Base-by-base conservation (phyloP, 1,284 basidiomycete species). In the Ustanciosporium gigantosporum region DNA sequence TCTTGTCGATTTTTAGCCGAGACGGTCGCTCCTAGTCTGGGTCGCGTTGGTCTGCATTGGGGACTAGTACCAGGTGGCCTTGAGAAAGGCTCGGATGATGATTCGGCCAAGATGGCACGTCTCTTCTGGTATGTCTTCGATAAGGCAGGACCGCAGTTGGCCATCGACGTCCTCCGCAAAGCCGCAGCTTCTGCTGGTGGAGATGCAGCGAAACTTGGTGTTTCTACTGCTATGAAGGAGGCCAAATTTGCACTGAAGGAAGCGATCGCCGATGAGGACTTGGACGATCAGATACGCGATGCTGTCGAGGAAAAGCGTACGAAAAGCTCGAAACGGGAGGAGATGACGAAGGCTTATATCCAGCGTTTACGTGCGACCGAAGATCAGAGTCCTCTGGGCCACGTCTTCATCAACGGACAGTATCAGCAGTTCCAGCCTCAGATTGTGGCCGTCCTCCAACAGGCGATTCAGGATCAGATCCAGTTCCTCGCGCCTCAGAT, bases 391-490 rank as follows among this genome's bases (percentile, higher is more conserved):
- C 37, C 45, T 3, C 25, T n/a, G n/a, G 78, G 78, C 1, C 74
- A 83, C 81, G 20, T 79, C 43, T 94, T 96, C 76, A 81, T 96
- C 68, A 97, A 97, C 70, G 94, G 94, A 14, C 90, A 88, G 68
- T 84, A 89, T 72, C 82, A 87, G 24, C 79, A 83, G 5, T 79
- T 90, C 51, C 87, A 88, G 49, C 90, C 91, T 59, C 70, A 87
- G 80, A 21, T 69, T 31, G 40, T 60, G 6, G 51, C 64, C 16
- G 25, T 52, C 1, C 22, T 74, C 2, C 65, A 65, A 25, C 51
- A 62, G 17, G n/a, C 59, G 5, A 38, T 71, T 9, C 48, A 59
- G 34, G 61, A 60, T 36, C 59, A 68, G 44, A 41, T 60, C 14
- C 60, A 70, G 34, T 36, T 41, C 17, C 45, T 74, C 5, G 68